Conservation (phyloP, 2,329 filamentous ascomycete species). For the Neopestalotiopsis sp. region DNA sequence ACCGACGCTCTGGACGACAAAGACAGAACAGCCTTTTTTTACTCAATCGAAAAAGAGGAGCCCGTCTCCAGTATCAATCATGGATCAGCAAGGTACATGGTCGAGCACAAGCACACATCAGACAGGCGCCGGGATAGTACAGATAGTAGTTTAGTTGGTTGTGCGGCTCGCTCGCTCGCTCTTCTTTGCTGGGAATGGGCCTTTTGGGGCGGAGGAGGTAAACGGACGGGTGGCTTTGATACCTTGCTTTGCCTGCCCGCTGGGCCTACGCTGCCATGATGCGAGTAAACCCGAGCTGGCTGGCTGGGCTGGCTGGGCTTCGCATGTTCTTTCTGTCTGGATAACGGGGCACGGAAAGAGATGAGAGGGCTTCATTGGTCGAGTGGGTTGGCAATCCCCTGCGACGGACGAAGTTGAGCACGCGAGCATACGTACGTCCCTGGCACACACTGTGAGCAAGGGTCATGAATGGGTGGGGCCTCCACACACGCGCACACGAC, state of each 20-base stretch:
- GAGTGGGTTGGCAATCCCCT: slow-evolving; percentile 7
- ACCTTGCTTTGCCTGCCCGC: background rate
- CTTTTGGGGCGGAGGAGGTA: background rate
- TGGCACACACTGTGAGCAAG: slow-evolving; percentile 15
- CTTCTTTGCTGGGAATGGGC: too few relatives aligned
- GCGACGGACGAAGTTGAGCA: slow-evolving; percentile 6
- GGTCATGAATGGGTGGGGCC: background rate
- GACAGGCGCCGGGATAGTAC: background rate
- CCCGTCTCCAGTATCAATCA: slow-evolving; percentile 13
- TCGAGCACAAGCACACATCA: background rate
- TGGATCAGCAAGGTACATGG: background rate
- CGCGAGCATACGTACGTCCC: slow-evolving; percentile 18
- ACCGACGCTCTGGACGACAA: background rate
- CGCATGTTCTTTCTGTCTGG: background rate
- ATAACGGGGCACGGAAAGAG: slow-evolving; percentile 6
- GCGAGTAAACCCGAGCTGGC: background rate
- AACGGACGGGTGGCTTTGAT: background rate
- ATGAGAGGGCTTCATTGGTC: slow-evolving; percentile 1
- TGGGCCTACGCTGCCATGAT: background rate
- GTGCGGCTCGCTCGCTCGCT: background rate
- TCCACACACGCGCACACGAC: background rate
- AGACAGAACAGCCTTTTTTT: slow-evolving; percentile 1
- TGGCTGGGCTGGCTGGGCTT: too few relatives aligned
- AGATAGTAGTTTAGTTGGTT: background rate
- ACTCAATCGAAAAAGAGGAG: background rate